These are phyloP conservation scores for Gynostemma pentaphyllum DNA, from an alignment of 306 rosid species.

Conservation along the genomic window DNA sequence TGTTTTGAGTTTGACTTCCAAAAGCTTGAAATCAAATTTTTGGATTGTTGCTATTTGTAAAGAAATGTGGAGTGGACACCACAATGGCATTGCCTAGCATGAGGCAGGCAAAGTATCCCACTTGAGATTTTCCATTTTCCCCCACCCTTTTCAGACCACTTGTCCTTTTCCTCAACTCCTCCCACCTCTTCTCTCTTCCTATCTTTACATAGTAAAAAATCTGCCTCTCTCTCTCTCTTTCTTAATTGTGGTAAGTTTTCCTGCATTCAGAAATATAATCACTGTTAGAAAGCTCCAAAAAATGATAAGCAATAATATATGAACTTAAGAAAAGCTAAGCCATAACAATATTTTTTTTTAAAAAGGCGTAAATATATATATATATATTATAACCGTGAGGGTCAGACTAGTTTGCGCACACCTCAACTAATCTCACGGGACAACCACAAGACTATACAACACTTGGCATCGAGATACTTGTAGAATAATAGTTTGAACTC, in stretches of 20 bases:
- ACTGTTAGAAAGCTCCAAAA: not conserved
- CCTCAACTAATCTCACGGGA: no score
- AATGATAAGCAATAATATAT: not conserved
- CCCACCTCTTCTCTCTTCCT: slow-evolving; percentile 17
- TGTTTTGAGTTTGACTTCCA: slow-evolving; percentile 8
- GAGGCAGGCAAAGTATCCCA: slow-evolving; percentile 71
- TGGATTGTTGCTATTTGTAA: slow-evolving; percentile 15
- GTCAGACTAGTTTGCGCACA: no score
- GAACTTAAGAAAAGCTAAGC: not conserved
- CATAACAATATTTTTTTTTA: no score
- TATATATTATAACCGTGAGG: no score
- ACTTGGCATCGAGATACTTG: no score
- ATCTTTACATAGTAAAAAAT: slow-evolving; percentile 33
- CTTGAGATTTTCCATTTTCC: slow-evolving; percentile 57
- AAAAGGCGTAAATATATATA: no score
- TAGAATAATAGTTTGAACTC: no score
- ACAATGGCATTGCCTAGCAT: slow-evolving; percentile 56
- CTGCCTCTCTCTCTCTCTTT: slow-evolving; percentile 19
- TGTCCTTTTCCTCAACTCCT: slow-evolving; percentile 20
- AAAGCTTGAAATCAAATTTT: not conserved
- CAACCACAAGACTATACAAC: no score
- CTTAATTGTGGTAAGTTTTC: slow-evolving; percentile 1
- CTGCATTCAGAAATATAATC: slow-evolving; percentile 8
- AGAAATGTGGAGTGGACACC: slow-evolving; percentile 59
- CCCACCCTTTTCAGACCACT: slow-evolving; percentile 7